Evolutionary conservation across 2,329 filamentous ascomycete species (phyloP), one percentile per base, ranked within the genome.

Genomic region (Epichloe sibirici): DNA sequence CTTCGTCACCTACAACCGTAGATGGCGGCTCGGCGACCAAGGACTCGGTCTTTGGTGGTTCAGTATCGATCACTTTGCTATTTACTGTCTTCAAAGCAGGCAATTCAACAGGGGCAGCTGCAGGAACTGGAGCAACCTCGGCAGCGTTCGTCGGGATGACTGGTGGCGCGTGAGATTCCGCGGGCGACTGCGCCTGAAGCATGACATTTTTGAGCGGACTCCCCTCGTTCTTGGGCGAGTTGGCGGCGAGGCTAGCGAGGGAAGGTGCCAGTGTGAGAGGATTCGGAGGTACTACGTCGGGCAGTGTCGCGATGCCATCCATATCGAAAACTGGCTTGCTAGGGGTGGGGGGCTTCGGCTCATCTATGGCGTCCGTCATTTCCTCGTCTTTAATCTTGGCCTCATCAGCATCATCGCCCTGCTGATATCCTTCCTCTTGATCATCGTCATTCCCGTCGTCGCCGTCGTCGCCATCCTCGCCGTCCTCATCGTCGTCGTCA

Each of bases 181-280:
- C 71, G 0, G 75, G 73, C 9, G 75, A 76, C 7, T 66, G 68
- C n/a, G 75, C 76, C 9, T 67, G 69, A 15, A 75, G 54, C 31
- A 74, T 65, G 38, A 77, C 74, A 48, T 78, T 75, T 63, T 78
- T 78, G 21, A 79, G 62, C 0, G 76, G 76, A 50, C 76, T 79
- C 3, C 75, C 76, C 56, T 77, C 75, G 3, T 69, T 58, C 55
- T 60, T 68, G 1, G 68, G 66, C 3, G 69, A 65, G 38, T 58
- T 56, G 46, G 60, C 55, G 2, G 61, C 57, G 28, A 65, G 57
- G 17, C 57, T 56, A 8, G 59, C 57, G 45, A 64, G 38, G 48
- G 68, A 55, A 38, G 69, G 63, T 39, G 65, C 60, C 35, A 68
- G 59, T n/a, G 54, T 62, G 51, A 65, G 54, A 6, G 66, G 62